These are phyloP conservation scores for Rhododendron williamsianum DNA, from an alignment of 148 eudicot genomes.

Conservation along the genomic window DNA sequence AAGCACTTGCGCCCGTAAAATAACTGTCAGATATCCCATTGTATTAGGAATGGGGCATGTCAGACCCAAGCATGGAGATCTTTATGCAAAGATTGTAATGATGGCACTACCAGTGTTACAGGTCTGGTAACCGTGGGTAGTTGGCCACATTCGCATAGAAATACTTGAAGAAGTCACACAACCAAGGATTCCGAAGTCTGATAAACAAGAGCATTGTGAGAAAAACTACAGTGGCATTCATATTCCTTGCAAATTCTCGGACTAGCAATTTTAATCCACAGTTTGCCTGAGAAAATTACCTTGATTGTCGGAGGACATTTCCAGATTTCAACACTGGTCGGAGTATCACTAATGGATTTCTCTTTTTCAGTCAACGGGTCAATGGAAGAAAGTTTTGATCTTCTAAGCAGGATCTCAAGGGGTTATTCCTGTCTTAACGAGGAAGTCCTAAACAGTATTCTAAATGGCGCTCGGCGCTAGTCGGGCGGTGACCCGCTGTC, in stretches of 20 bases:
- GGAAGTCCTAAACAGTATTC: too few relatives aligned
- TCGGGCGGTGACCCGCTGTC: too few relatives aligned
- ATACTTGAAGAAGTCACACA: background rate
- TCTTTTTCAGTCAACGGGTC: too few relatives aligned
- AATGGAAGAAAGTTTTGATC: too few relatives aligned
- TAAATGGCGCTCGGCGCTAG: too few relatives aligned
- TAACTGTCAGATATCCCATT: background rate
- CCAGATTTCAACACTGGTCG: too few relatives aligned
- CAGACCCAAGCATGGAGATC: background rate
- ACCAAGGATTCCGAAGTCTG: background rate
- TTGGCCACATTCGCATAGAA: background rate
- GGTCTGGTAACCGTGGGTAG: background rate
- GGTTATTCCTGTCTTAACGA: too few relatives aligned
- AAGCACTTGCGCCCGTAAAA: background rate
- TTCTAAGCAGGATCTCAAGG: too few relatives aligned
- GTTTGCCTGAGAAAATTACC: background rate
- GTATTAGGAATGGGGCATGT: background rate
- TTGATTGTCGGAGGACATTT: too few relatives aligned
- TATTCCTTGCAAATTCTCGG: background rate
- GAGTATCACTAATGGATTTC: too few relatives aligned
- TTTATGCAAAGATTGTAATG: background rate
- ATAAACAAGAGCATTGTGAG: too few relatives aligned
- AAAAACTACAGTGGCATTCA: background rate
- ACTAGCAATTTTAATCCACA: background rate
- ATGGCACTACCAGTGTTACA: background rate